A percentile compares a stretch with the other conserved stretches of the same genome.
Evolutionary conservation across 1,284 basidiomycete genomes (phyloP).

Genomic region (Moniliella sp.): DNA sequence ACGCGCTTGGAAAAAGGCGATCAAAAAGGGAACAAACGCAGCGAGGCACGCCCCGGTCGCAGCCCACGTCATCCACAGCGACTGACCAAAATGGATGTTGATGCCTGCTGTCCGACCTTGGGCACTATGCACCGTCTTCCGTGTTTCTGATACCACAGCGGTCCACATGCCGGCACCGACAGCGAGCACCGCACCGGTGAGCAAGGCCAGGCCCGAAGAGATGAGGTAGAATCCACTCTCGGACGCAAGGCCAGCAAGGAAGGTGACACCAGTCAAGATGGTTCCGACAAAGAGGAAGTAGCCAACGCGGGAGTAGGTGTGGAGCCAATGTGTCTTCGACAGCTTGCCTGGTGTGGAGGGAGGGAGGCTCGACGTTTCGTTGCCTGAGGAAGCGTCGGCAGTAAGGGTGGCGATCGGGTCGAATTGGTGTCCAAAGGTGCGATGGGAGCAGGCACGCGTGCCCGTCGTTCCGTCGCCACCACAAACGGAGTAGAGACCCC

Average conservation of each 20-base stretch:
- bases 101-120: slow-evolving; percentile 4
- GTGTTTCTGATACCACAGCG: slow-evolving; percentile 16
- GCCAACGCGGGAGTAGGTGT: slow-evolving; percentile 13
- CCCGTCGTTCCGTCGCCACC: slow-evolving; percentile 1
- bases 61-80: slow-evolving; percentile 27
- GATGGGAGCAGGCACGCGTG: slow-evolving; percentile 6
- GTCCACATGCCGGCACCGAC: slow-evolving; percentile 22
- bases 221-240: slow-evolving; percentile 21
- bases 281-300: slow-evolving; percentile 25
- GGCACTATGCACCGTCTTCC: slow-evolving; percentile 4
- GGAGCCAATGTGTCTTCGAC: slow-evolving; percentile 10
- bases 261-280: slow-evolving; percentile 18
- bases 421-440: slow-evolving; percentile 14
- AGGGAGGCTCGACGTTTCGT: slow-evolving; percentile 2
- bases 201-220: slow-evolving; percentile 15
- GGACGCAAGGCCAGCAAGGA: slow-evolving; percentile 15
- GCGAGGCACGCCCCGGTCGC: slow-evolving; percentile 12
- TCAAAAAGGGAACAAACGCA: slow-evolving; percentile 8
- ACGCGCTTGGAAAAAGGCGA: too few species aligned
- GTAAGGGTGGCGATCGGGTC: slow-evolving; percentile 9
- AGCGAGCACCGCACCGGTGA: slow-evolving; percentile 14
- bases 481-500: slow-evolving; percentile 6
- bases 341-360: slow-evolving; percentile 10
- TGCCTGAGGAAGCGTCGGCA: slow-evolving; percentile 5
- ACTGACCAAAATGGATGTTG: slow-evolving; percentile 16